Conservation (phyloP, 2,329 filamentous ascomycete species). For the Diaporthe vaccinii region DNA sequence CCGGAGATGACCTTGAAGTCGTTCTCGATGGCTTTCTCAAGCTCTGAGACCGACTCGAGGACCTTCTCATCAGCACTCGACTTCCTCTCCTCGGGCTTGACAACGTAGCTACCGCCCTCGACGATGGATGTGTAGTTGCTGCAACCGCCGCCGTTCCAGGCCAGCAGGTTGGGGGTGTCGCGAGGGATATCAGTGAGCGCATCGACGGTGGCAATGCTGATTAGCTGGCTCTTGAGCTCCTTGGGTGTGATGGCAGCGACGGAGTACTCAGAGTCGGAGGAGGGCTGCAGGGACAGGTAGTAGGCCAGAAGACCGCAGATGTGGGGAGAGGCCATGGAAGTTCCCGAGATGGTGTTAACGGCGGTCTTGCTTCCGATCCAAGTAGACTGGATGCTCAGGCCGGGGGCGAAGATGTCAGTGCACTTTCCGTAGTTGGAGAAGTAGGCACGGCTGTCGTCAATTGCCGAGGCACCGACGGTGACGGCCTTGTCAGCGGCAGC, state of each 20-base stretch:
- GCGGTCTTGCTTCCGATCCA: slow-evolving; percentile 98
- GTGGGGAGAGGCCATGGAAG: slow-evolving; percentile 98
- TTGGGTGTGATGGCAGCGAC: slow-evolving; percentile 91
- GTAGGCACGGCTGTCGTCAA: slow-evolving; percentile 96
- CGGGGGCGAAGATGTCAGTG: slow-evolving; percentile 98
- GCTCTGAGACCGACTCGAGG: slow-evolving; percentile 65
- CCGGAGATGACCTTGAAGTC: slow-evolving; percentile 72
- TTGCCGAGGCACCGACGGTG: slow-evolving; percentile 94
- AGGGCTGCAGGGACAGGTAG: slow-evolving; percentile 95
- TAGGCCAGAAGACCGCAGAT: slow-evolving; percentile 97
- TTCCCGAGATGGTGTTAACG: slow-evolving; percentile 98
- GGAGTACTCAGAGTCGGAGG: slow-evolving; percentile 90
- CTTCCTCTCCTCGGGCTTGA: slow-evolving; percentile 55
- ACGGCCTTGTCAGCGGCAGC: slow-evolving; percentile 92
- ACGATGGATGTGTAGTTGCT: slow-evolving; percentile 92
- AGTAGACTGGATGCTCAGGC: slow-evolving; percentile 96
- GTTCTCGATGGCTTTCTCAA: slow-evolving; percentile 71
- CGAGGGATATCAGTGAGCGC: slow-evolving; percentile 85
- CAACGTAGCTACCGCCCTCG: slow-evolving; percentile 78
- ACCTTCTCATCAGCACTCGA: slow-evolving; percentile 60
- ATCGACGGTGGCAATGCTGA: slow-evolving; percentile 84
- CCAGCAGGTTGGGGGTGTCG: slow-evolving; percentile 93
- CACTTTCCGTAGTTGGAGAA: slow-evolving; percentile 99
- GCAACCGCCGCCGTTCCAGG: slow-evolving; percentile 98
- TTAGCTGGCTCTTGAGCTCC: slow-evolving; percentile 91